Evolutionary conservation across 768 basidiomycete species (phyloP).

Genomic region (Lactarius pseudohatsudake): DNA sequence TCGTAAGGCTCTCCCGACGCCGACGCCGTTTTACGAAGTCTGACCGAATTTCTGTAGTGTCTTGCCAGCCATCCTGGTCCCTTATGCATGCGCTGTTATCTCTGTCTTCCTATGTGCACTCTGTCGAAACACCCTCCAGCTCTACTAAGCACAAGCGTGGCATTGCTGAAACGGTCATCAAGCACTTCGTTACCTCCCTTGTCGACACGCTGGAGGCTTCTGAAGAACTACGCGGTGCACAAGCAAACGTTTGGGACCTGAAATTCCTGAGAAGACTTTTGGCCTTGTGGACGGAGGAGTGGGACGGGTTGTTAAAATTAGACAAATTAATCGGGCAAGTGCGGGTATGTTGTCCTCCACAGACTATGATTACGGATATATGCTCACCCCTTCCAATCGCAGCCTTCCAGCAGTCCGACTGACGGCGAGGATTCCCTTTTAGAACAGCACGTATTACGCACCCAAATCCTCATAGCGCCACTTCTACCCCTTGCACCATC

Average conservation of each 20-base stretch:
- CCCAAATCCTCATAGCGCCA: slow-evolving; percentile 60
- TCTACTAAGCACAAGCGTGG: neutral
- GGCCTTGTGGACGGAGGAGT: slow-evolving; percentile 18
- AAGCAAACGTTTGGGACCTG: slow-evolving; percentile 13
- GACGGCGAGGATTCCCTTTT: slow-evolving; percentile 11
- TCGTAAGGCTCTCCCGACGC: slow-evolving; percentile 3
- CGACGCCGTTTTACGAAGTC: neutral
- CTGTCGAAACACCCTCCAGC: slow-evolving; percentile 9
- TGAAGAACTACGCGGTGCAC: neutral
- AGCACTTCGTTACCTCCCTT: slow-evolving; percentile 15
- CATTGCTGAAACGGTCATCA: slow-evolving; percentile 9
- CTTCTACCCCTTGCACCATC: slow-evolving; percentile 47
- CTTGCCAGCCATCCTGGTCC: slow-evolving; percentile 16
- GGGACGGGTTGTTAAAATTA: slow-evolving; percentile 14
- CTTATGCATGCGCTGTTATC: slow-evolving; percentile 22
- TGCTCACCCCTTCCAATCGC: neutral
- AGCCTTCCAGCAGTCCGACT: slow-evolving; percentile 7
- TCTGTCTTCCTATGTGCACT: slow-evolving; percentile 15
- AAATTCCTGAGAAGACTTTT: slow-evolving; percentile 20
- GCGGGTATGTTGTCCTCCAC: slow-evolving; percentile 15
- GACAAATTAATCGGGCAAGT: slow-evolving; percentile 18
- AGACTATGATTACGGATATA: neutral
- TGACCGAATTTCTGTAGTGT: slow-evolving; percentile 1
- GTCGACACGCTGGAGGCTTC: neutral
- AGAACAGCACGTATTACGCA: slow-evolving; percentile 51